Evolutionary conservation across 108 stramenopile species (phyloP), one percentile per base, ranked within the genome.

Genomic region (Skeletonema tropicum): DNA sequence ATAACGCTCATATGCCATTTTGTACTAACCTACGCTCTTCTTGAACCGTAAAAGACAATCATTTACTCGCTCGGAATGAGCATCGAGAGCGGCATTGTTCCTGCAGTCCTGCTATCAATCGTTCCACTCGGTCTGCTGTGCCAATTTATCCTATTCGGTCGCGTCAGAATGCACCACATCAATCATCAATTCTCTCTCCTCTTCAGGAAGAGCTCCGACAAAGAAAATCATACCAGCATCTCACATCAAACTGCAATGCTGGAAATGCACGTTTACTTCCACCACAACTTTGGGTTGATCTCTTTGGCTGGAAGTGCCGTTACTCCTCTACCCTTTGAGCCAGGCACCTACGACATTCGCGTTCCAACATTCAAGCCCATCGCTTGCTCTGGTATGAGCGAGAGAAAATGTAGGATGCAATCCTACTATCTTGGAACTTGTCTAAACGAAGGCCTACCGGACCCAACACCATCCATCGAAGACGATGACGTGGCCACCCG

Each of bases 341-440:
- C 70, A 25, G 75, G 75, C 13, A 41, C 26, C 21, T 71, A 64
- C 21, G 75, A 81, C 39, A 13, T 76, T 3, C 19, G 57, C 8
- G 75, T 71, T 26, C 35, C 31, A 36, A 81, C 52, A 33, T 76
- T 70, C 69, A 72, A 71, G 70, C 75, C 75, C 9, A 72, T 71
- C 2, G 74, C 75, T 25, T 55, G 32, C 39, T 33, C 70, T 7
- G 25, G 35, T 13, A 46, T 60, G 3, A 49, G 63, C 12, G 75
- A 39, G 38, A 55, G 42, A 7, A 68, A 61, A 48, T 45, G 63
- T 49, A 64, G 55, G 30, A 42, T 76, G 48, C 75, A 81, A 6
- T 59, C 65, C 14, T 81, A 71, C 33, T 81, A 76, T 48, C 45
- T 81, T 10, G 77, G 77, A 12, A 45, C 75, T 60, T 66, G 74